Evolutionary conservation across 2,329 filamentous ascomycete genomes (phyloP), one percentile per base, ranked within the genome.

Genomic region (Alternaria triticimaculans): DNA sequence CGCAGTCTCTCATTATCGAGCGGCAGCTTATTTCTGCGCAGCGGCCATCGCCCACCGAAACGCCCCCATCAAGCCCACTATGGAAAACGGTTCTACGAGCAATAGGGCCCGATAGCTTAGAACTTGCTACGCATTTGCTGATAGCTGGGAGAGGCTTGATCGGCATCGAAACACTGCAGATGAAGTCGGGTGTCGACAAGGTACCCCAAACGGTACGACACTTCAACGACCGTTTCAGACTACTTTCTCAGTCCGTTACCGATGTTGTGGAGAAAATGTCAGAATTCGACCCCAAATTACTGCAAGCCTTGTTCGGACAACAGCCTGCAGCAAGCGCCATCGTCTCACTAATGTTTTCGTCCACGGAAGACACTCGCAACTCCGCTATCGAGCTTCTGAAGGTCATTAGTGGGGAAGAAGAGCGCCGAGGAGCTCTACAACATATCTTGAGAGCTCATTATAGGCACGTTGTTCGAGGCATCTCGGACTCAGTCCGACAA

Each of bases 301-400:
- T 98, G 44, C 86, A 89, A 61, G 83, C 86, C 23, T 82, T 98
- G 11, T 93, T 92, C 72, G 84, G 87, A 56, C 88, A 90, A 61
- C 86, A 87, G 20, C 83, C 88, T 45, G 90, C 90, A 7, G 91
- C 92, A 63, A 89, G 90, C 68, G 88, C 92, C 41, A 86, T 97
- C 45, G 88, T 97, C 49, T 90, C 91, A 5, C 87, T 93, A 18
- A 87, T 97, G 7, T 89, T 97, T 60, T 94, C 94, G 46, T 92
- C 93, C 15, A 90, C 96, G 69, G 84, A 91, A 60, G 87, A 89
- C 62, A 90, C 96, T 33, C 93, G 93, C 65, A 90, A 94, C 76
- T 91, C 92, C 15, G 90, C 92, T 1, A 87, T 94, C 7, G 91
- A 94, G 69, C 83, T 98, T 26, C 87, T 98, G 68, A 97, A 97